phyloP scores from a whole-genome alignment of 2,329 filamentous ascomycete genomes.

The Sporothrix pallida region DNA sequence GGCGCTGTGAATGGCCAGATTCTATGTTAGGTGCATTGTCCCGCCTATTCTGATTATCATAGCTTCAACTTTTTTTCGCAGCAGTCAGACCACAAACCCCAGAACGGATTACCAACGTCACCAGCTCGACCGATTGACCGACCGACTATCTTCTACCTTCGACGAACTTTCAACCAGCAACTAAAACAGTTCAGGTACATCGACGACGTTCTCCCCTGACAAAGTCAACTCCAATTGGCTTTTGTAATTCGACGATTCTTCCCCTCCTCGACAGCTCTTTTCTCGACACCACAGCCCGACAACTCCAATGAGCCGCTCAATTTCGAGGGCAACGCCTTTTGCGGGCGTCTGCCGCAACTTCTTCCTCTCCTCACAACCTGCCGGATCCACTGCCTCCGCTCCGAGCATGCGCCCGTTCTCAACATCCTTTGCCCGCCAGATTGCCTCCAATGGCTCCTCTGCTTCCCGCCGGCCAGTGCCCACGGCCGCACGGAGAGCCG shows the following conservation, averaged over 20 bases:
- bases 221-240: background rate
- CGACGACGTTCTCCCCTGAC: background rate
- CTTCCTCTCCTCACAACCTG: slow-evolving; percentile 8
- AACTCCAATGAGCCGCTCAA: slow-evolving; percentile 32
- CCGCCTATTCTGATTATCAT: slow-evolving; percentile 21
- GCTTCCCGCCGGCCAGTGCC: slow-evolving; percentile 22
- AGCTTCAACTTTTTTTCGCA: slow-evolving; percentile 29
- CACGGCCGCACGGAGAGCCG: slow-evolving; percentile 22
- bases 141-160: background rate
- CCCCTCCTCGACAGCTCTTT: background rate
- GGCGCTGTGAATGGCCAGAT: slow-evolving; percentile 31
- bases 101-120: background rate
- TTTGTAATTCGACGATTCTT: background rate
- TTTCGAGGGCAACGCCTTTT: slow-evolving; percentile 34
- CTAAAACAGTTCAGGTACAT: background rate
- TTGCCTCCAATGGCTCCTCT: background rate
- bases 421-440: slow-evolving; percentile 21
- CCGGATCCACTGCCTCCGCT: background rate
- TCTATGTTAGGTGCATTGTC: background rate
- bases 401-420: slow-evolving; percentile 22
- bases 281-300: background rate
- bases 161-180: background rate
- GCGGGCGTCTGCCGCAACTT: slow-evolving; percentile 31
- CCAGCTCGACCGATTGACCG: too few species aligned
- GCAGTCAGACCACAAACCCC: slow-evolving; percentile 11